These are phyloP conservation scores for Catharanthus roseus DNA, from an alignment of 257 asterid species.

Conservation along the genomic window DNA sequence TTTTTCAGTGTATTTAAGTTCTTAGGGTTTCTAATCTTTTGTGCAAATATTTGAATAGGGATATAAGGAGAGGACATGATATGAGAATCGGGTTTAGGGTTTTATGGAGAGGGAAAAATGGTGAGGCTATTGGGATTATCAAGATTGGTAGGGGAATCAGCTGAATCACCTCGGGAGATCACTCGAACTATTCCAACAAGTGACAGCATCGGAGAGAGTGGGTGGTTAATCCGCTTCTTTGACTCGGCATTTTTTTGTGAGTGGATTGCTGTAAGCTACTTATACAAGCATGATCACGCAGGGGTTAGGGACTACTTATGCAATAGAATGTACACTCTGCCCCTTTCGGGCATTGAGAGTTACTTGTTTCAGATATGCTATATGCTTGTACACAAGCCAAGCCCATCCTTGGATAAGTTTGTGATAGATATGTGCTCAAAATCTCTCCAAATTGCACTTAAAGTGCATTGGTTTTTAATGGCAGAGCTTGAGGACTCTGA, in stretches of 20 bases:
- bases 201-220: constrained; percentile 75
- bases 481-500: constrained; percentile 92
- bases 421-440: constrained; percentile 79
- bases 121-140: constrained; percentile 74
- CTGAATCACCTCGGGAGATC: constrained; percentile 84
- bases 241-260: constrained; percentile 89
- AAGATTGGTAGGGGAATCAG: constrained; percentile 52
- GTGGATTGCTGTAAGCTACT: constrained; percentile 97
- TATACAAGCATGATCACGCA: constrained; percentile 84
- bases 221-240: constrained; percentile 88
- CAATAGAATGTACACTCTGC: constrained; percentile 89
- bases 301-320: constrained; percentile 90
- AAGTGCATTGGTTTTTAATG: constrained; percentile 91
- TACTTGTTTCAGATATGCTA: constrained; percentile 87
- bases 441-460: constrained; percentile 70
- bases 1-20: constrained; percentile 19
- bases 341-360: constrained; percentile 81
- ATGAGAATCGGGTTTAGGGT: constrained; percentile 35
- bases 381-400: constrained; percentile 88
- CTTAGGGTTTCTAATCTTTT: constrained; percentile 16
- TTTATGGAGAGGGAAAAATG: constrained; percentile 58
- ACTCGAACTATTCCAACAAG: constrained; percentile 89
- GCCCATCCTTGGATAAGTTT: constrained; percentile 88
- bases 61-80: not conserved
- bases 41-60: constrained; percentile 1